These are phyloP conservation scores for Gracilaria gracilis DNA, from an alignment of 23 red algal species.

Conservation along the genomic window DNA sequence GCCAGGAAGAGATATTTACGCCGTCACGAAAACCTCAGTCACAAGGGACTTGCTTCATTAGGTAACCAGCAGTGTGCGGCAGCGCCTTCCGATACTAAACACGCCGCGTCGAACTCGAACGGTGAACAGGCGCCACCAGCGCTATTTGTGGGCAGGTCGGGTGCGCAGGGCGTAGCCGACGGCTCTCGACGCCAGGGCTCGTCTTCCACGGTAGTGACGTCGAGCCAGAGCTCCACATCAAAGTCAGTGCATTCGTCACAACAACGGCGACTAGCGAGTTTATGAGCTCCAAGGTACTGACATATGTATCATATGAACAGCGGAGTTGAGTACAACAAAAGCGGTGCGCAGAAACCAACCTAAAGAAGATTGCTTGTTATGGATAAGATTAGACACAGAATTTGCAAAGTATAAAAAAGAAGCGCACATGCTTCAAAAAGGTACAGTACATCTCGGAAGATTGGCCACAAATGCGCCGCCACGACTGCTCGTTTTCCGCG, in stretches of 20 bases:
- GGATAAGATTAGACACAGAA: no score
- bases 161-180: no score
- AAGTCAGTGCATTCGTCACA: not conserved
- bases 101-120: no score
- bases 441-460: no score
- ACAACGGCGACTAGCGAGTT: not conserved
- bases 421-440: not conserved
- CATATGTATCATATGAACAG: not conserved
- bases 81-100: no score
- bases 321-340: not conserved
- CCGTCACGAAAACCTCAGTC: conserved; percentile 67
- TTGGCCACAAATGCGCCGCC: no score
- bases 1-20: conserved; percentile 58
- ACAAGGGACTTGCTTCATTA: conserved; percentile 34
- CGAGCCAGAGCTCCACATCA: not conserved
- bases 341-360: not conserved
- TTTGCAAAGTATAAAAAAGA: no score
- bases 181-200: not conserved
- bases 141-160: no score
- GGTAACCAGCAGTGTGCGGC: not conserved
- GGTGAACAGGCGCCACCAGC: no score
- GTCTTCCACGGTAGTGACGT: not conserved
- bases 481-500: no score
- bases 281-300: not conserved
- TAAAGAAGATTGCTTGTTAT: no score